Evolutionary conservation across 2,329 filamentous ascomycete species (phyloP).

Genomic region (Colletotrichum cereale): DNA sequence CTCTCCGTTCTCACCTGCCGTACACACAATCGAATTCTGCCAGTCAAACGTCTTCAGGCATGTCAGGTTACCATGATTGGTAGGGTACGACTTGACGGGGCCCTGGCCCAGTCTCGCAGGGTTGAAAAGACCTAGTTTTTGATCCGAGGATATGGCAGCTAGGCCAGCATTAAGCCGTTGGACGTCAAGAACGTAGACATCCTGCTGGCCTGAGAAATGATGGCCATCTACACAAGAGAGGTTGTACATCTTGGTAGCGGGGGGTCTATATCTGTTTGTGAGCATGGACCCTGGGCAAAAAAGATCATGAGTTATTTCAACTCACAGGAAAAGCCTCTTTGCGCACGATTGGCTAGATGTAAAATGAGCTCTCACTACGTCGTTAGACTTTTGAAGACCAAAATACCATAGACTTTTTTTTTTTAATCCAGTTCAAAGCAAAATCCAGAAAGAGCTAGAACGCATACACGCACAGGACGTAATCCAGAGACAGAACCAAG

Average conservation of each 20-base stretch:
- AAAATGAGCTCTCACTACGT: neutral
- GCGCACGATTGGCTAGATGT: neutral
- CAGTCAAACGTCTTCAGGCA: constrained; percentile 69
- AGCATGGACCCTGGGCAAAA: constrained; percentile 21
- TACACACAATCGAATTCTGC: constrained; percentile 69
- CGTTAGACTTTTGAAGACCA: neutral
- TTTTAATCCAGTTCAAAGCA: neutral
- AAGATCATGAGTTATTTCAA: neutral
- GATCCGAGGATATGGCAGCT: constrained; percentile 77
- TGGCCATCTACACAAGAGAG: constrained; percentile 55
- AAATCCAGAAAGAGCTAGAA: neutral
- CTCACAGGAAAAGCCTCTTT: neutral
- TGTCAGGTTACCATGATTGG: constrained; percentile 73
- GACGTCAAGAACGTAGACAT: constrained; percentile 71
- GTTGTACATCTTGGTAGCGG: constrained; percentile 53
- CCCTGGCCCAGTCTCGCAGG: constrained; percentile 66
- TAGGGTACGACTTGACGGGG: constrained; percentile 60
- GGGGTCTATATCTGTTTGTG: neutral
- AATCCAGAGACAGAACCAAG: neutral
- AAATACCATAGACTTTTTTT: neutral
- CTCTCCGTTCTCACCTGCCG: constrained; percentile 78
- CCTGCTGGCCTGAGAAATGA: constrained; percentile 52
- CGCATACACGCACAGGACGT: neutral
- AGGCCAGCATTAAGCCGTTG: constrained; percentile 64
- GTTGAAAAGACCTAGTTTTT: constrained; percentile 76